Percentiles rank a stretch among this genome's conserved stretches.
phyloP scores from a whole-genome alignment of 208 protist species.

The Leishmania amazonensis region DNA sequence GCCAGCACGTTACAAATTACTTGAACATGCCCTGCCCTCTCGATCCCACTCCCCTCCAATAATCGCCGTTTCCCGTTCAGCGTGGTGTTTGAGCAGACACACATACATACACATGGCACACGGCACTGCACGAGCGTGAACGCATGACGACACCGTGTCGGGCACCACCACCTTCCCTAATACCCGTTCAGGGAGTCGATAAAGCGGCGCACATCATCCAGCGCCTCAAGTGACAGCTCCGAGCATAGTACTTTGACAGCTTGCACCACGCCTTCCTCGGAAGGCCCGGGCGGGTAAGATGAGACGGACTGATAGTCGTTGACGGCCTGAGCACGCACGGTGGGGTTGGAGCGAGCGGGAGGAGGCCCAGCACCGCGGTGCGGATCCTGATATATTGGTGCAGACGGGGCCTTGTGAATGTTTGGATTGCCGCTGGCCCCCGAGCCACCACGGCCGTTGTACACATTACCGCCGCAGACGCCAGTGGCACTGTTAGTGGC shows the following conservation, averaged over 20 bases:
- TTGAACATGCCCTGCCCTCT: background rate
- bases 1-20: background rate
- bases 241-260: constrained; percentile 82
- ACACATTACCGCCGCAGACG: background rate
- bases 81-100: background rate
- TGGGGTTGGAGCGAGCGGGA: background rate
- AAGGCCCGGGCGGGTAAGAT: constrained; percentile 40
- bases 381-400: constrained; percentile 6
- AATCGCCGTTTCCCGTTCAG: background rate
- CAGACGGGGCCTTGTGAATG: constrained; percentile 14
- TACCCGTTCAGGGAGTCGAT: constrained; percentile 59
- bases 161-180: background rate
- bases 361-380: background rate
- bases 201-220: constrained; percentile 77
- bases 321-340: constrained; percentile 6
- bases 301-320: constrained; percentile 22
- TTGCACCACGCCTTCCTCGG: constrained; percentile 78
- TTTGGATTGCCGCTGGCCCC: constrained; percentile 12
- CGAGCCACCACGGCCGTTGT: constrained; percentile 1
- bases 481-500: background rate
- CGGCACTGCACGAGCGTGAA: background rate
- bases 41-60: background rate
- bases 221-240: constrained; percentile 54
- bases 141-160: background rate
- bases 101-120: background rate